Conservation (phyloP, 78 protist species). For the Dictyostelium firmibasis region DNA sequence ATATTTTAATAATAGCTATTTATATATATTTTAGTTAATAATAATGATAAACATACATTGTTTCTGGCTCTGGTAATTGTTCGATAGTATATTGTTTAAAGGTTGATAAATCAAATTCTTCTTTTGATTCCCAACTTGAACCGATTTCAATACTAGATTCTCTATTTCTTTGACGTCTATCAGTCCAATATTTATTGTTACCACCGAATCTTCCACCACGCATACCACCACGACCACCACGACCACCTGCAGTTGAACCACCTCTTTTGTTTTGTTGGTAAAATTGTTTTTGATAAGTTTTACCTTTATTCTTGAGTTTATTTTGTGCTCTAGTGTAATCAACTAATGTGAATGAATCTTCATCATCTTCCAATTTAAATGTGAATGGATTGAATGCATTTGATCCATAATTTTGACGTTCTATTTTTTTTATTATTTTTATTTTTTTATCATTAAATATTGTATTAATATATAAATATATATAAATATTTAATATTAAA, state of each 20-base stretch:
- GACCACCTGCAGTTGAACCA: neutral
- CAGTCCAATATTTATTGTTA: constrained; percentile 35
- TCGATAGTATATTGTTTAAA: constrained; percentile 20
- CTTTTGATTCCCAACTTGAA: constrained; percentile 45
- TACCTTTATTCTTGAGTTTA: constrained; percentile 15
- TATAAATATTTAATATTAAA: neutral
- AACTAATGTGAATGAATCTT: constrained; percentile 69
- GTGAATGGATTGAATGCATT: constrained; percentile 74
- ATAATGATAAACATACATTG: constrained; percentile 8
- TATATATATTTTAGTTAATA: no score
- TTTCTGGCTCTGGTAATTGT: constrained; percentile 2
- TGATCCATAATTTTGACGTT: constrained; percentile 62
- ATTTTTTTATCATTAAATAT: neutral
- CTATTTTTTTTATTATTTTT: neutral
- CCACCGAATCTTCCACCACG: constrained; percentile 17
- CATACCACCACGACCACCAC: constrained; percentile 21
- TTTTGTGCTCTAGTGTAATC: constrained; percentile 33
- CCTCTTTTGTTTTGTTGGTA: constrained; percentile 38
- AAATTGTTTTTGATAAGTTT: constrained; percentile 19
- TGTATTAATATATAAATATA: no score
- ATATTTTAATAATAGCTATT: no score
- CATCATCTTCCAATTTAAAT: constrained; percentile 65
- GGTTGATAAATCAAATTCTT: constrained; percentile 30
- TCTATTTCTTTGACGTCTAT: constrained; percentile 44
- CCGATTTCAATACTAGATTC: constrained; percentile 23